Evolutionary conservation across 176 grass and related monocot species (phyloP), one percentile per base, ranked within the genome.

Genomic region (Ananas comosus): DNA sequence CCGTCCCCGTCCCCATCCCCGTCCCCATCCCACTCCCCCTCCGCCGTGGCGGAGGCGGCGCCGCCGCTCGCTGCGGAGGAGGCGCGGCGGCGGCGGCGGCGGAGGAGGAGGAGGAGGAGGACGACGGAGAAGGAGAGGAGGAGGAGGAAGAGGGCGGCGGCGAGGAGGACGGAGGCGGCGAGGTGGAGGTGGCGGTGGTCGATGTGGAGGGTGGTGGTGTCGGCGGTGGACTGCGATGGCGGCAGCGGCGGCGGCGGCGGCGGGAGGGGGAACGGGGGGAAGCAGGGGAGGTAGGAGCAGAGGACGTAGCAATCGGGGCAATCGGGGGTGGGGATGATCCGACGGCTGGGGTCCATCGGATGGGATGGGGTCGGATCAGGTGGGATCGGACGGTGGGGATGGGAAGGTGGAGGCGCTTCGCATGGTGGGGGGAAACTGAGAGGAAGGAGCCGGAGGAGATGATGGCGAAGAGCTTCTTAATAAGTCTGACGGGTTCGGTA

Each of bases 91-190:
- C 17, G 21, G 23, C 67, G 48, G 13, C 67, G 67, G 2, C 75
- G 65, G 28, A 67, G 75, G 12, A 63, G 18, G 61, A 65, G 58
- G 16, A 80, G 73, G 9, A 70, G 75, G 8, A 85, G 78, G 16
- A 84, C 68, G 72, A 75, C 67, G 51, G 78, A 67, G 57, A 69
- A 81, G 51, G 80, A 54, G 13, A 79, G 68, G 75, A 78, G 33
- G 48, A 87, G 68, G 71, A 91, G 64, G 9, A 91, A 49, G 25
- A 68, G 77, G 64, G 80, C 51, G 70, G 86, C 56, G 3, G 51
- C 59, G 71, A 87, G 33, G 13, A 78, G 61, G 3, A 63, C 76
- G 9, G 67, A 49, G 25, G 75, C 75, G 78, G 12, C 2, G 68
- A 84, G 17, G 24, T 27, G 48, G 68, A 49, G n/a, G 51, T 3